Base-by-base conservation (phyloP, 2,329 filamentous ascomycete genomes). In the Ophiostoma sp. region DNA sequence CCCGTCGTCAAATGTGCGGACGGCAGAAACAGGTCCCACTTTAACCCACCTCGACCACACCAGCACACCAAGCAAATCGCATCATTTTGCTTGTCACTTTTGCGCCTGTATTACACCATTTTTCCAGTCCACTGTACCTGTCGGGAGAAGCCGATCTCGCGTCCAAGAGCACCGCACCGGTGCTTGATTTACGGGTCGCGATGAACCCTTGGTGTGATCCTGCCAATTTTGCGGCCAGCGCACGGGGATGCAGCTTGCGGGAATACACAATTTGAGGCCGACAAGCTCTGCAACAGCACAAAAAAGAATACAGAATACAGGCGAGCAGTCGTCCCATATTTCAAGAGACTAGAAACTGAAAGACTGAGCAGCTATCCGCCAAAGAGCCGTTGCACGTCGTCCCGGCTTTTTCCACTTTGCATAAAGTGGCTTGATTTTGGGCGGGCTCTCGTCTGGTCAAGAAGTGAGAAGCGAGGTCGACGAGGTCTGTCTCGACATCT, bases 1-100 rank as follows among this genome's bases (percentile, higher is more conserved):
- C 17, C 36, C 36, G 36, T 11, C 11, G 36, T 39, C 36, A 39
- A 39, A 39, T 11, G 11, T 10, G 41, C 15, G 3, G 44, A n/a
- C 44, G 71, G 68, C 71, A 68, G 69, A 70, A 72, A 20, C 7
- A 17, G 15, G 20, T n/a, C 7, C 44, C 44, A 48, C 44, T 48
- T 48, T n/a, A 48, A 17, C 44, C 44, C 44, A 48, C 44, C 44
- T 48, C 44, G 17, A 48, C 41, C 8, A 39, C 36, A 39, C 36
- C 36, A 41, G 11, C 13, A 41, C 39, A 41, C 39, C 39, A 60
- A 60, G n/a, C 54, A 31, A 15, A 62, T 62, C 27, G 17, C 48
- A 52, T 52, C 48, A 52, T 52, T 52, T 52, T 52, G 17, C 17
- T 20, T 52, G 27, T 35, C 33, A n/a, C 31, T n/a, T n/a, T 36